Evolutionary conservation across 2,329 filamentous ascomycete species (phyloP).

Genomic region (Fusarium camptoceras): DNA sequence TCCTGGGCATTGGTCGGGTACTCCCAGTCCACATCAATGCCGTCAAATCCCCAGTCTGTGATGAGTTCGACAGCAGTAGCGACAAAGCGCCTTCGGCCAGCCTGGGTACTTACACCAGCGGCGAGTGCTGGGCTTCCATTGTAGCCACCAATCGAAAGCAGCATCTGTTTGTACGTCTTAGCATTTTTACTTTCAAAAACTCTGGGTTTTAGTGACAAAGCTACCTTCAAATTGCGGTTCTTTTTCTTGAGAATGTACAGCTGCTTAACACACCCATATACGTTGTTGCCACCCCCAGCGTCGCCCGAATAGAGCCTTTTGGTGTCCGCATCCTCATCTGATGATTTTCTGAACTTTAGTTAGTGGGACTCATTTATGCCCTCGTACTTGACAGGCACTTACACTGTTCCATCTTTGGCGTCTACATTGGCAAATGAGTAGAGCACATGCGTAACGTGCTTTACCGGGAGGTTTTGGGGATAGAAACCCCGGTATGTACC

Average conservation of each 20-base stretch:
- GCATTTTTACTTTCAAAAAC: neutral
- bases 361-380: neutral
- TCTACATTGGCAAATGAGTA: constrained; percentile 66
- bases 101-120: constrained; percentile 68
- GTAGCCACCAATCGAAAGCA: constrained; percentile 74
- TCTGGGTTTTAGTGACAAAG: neutral
- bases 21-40: constrained; percentile 69
- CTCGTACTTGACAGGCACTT: constrained; percentile 40
- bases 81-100: constrained; percentile 74
- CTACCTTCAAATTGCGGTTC: constrained; percentile 79
- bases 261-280: constrained; percentile 83
- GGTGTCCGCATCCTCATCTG: constrained; percentile 58
- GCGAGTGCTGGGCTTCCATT: constrained; percentile 69
- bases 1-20: constrained; percentile 58
- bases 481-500: constrained; percentile 78
- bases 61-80: constrained; percentile 75
- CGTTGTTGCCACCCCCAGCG: constrained; percentile 72
- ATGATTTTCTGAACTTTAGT: constrained; percentile 28
- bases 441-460: constrained; percentile 79
- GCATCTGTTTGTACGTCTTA: constrained; percentile 22
- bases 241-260: constrained; percentile 80
- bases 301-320: constrained; percentile 78
- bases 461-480: constrained; percentile 74
- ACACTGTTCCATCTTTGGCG: constrained; percentile 59
- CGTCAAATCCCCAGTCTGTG: constrained; percentile 72